A percentile compares a stretch with the other conserved stretches of the same genome.
Evolutionary conservation across 805 yeast genomes (phyloP).

Genomic region (Saccharomyces mikatae): DNA sequence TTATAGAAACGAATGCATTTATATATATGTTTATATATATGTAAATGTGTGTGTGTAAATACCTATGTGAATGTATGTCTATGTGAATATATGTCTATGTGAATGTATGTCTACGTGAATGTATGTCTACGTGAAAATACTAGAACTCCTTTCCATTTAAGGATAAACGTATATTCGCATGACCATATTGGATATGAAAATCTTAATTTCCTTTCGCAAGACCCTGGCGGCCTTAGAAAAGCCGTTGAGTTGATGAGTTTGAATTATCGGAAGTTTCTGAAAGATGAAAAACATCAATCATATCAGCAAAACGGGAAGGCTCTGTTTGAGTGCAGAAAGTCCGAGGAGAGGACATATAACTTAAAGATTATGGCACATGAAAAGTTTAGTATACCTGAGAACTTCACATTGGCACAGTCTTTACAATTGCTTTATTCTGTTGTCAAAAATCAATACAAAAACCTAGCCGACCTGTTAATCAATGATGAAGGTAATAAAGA

Average conservation of each 20-base stretch:
- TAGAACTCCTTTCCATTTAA: background rate
- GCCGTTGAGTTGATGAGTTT: background rate
- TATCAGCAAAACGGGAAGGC: background rate
- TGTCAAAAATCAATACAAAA: conserved; percentile 18
- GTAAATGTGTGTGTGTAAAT: background rate
- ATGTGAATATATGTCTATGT: background rate
- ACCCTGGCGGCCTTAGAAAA: background rate
- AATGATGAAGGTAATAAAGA: conserved; percentile 3
- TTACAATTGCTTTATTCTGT: conserved; percentile 24
- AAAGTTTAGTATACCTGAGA: conserved; percentile 23
- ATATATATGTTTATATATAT: background rate
- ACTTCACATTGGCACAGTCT: conserved; percentile 24
- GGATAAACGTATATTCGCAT: background rate
- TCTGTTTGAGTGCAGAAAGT: background rate
- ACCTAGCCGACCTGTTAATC: conserved; percentile 8
- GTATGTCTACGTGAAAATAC: background rate
- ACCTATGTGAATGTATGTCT: background rate
- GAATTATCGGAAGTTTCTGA: background rate
- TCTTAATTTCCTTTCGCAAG: background rate
- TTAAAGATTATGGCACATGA: conserved; percentile 14
- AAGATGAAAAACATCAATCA: background rate
- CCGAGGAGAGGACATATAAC: background rate
- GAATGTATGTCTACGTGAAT: background rate
- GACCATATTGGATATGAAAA: background rate
- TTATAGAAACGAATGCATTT: background rate